Percentiles rank a stretch among this genome's conserved stretches.
phyloP scores from a whole-genome alignment of 768 basidiomycete genomes.

The Hygrocybe coccinea region DNA sequence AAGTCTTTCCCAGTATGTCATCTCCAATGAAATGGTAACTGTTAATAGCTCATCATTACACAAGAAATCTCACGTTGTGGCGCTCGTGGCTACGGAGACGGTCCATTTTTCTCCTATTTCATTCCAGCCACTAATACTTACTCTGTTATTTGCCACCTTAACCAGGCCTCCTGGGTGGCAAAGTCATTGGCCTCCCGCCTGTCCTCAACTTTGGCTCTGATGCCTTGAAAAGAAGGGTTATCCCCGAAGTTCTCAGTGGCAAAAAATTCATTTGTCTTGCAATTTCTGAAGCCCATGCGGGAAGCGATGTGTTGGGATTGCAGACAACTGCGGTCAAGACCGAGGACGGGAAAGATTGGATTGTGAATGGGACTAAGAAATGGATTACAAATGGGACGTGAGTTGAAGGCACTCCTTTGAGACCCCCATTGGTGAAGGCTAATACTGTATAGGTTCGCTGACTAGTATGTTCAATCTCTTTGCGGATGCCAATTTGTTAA shows the following conservation, averaged over 20 bases:
- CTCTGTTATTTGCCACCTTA: not conserved
- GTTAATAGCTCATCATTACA: slow-evolving; percentile 58
- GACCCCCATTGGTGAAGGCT: slow-evolving; percentile 26
- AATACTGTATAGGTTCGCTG: slow-evolving; percentile 1
- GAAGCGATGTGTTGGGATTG: slow-evolving; percentile 74
- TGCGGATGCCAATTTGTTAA: not conserved
- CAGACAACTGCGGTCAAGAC: slow-evolving; percentile 70
- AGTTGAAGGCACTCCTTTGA: slow-evolving; percentile 53
- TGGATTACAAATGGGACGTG: slow-evolving; percentile 78
- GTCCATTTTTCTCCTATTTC: slow-evolving; percentile 30
- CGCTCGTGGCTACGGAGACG: slow-evolving; percentile 77
- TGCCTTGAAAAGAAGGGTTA: slow-evolving; percentile 43
- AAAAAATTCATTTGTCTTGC: slow-evolving; percentile 81
- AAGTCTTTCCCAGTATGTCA: slow-evolving; percentile 1
- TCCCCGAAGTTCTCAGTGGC: slow-evolving; percentile 64
- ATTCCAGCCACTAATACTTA: not conserved
- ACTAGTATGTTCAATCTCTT: slow-evolving; percentile 1
- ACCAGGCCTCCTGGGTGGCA: slow-evolving; percentile 59
- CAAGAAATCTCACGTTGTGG: slow-evolving; percentile 72
- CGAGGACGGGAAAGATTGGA: slow-evolving; percentile 73
- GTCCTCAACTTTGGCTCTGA: slow-evolving; percentile 76
- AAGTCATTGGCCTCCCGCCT: slow-evolving; percentile 80
- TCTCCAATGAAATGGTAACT: not conserved
- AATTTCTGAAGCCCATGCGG: slow-evolving; percentile 85
- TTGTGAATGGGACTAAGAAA: slow-evolving; percentile 62